Base-by-base conservation (phyloP, 2,329 filamentous ascomycete genomes). In the Capronia epimyces region DNA sequence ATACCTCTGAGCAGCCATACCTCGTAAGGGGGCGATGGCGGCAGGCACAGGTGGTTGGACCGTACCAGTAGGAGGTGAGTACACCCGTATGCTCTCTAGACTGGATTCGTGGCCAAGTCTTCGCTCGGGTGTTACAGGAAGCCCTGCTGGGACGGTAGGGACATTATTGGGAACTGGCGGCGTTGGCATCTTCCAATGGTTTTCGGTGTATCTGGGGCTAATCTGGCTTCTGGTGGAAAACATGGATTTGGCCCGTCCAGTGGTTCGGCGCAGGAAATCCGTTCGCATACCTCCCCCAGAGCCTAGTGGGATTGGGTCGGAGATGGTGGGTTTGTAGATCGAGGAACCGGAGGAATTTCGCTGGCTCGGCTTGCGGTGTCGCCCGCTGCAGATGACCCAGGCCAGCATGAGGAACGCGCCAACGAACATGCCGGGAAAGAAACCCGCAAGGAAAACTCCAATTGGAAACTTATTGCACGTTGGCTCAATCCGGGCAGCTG, bases 381-480 rank as follows among this genome's bases (percentile, higher is more conserved):
- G 64, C 43, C 70, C 64, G 46, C 71, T 58, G 56, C 66, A 70
- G 48, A 67, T 64, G 31, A 67, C 60, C 49, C 82, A 64, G 66
- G 74, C 57, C 75, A 80, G 29, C 78, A 78, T 62, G 69, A 74
- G 29, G 72, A 84, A 41, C 67, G 67, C 65, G 5, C 73, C 73
- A 22, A 68, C 63, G n/a, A 72, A 46, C 13, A 71, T 60, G 4
- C 73, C 73, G 2, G 72, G 69, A 58, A 75, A 73, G 61, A 75
- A 72, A 15, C 73, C 73, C 7, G 68, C 71, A 25, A 68, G 50
- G 22, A 75, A 60, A 22, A 71, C 72, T 31, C 61, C 64, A 18
- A 59, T 64, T 15, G 73, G 70, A 52, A 71, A 74, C 3, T 65
- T 60, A 21, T 68, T 64, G 39, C 70, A 71, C 27, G 62, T 60